Percentiles rank a stretch among this genome's conserved stretches.
Conservation (phyloP, 805 yeast species). For the Monosporozyma solicola region DNA sequence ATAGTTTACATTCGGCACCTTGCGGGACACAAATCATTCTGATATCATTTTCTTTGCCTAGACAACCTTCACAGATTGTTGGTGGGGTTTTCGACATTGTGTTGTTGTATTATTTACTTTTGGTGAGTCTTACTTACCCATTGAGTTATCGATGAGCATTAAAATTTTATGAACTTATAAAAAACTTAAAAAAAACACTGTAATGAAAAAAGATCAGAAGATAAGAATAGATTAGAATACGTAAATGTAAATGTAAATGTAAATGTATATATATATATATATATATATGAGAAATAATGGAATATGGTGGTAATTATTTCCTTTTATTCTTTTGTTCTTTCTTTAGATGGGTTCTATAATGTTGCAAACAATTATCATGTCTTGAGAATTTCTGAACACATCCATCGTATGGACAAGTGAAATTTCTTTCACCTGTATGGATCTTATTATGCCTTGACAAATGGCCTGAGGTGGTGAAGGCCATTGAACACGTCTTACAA, state of each 20-base stretch:
- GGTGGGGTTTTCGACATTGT: constrained; percentile 1
- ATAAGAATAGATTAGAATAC: not conserved
- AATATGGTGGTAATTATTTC: not conserved
- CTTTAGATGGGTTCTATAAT: constrained; percentile 70
- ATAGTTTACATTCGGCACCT: constrained; percentile 78
- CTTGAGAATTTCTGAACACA: constrained; percentile 81
- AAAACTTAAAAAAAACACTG: not conserved
- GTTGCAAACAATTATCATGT: constrained; percentile 92
- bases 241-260: not conserved
- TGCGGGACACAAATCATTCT: constrained; percentile 59
- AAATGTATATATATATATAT: not conserved
- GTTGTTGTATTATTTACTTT: not conserved
- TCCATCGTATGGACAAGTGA: constrained; percentile 68
- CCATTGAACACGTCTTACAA: constrained; percentile 26
- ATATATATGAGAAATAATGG: not conserved
- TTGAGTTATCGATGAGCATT: not conserved
- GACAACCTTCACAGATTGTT: constrained; percentile 56
- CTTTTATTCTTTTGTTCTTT: constrained; percentile 17
- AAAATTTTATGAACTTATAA: too few species aligned
- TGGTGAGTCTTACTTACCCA: too few species aligned
- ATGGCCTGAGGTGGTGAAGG: constrained; percentile 83
- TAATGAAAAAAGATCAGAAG: not conserved
- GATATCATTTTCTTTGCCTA: constrained; percentile 38
- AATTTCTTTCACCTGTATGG: constrained; percentile 88
- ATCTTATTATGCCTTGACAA: constrained; percentile 80